Evolutionary conservation across 1,284 basidiomycete genomes (phyloP), one percentile per base, ranked within the genome.

Genomic region (Sporisorium exsertum): DNA sequence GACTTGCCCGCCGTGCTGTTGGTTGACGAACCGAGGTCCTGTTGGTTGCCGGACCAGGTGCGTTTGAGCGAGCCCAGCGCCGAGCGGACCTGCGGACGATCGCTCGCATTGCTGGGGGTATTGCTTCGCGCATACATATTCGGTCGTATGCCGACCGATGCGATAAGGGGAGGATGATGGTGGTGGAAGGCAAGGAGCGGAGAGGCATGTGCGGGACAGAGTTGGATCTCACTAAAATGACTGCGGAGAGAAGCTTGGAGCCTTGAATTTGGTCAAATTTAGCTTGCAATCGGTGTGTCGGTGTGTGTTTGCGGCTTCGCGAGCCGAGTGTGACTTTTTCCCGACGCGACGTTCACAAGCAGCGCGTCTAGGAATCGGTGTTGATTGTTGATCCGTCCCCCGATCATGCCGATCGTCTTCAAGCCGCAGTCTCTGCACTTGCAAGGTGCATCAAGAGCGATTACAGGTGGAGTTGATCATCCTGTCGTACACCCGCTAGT

Each of bases 21-120:
- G 5, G 53, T 58, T 18, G 69, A 49, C 8, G 65, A 64, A 24
- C 72, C 72, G 50, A 79, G 73, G 40, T 79, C 77, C 13, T 73
- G 65, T 24, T 73, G 61, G 51, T 74, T 79, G 43, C 77, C 77
- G 9, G 78, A 79, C 78, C 78, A 79, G 16, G 56, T 37, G 15
- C 78, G 67, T 45, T 79, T 79, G 35, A 79, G 50, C 10, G 55
- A 53, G 27, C 69, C 66, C 3, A 79, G 65, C 7, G 64, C 74
- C 2, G 77, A 79, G 32, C 65, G 68, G 32, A 76, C 61, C 45
- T 70, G 63, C 32, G 55, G 46, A 9, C 43, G 59, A 8, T 58
- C 60, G 59, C 62, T 56, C 33, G 69, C 24, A 20, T 58, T 42
- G 42, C 56, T 58, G 1, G 55, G 49, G 5, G 52, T 40, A n/a